These are phyloP conservation scores for Nasturtium officinale DNA, from an alignment of 345 rosid species.

Conservation along the genomic window DNA sequence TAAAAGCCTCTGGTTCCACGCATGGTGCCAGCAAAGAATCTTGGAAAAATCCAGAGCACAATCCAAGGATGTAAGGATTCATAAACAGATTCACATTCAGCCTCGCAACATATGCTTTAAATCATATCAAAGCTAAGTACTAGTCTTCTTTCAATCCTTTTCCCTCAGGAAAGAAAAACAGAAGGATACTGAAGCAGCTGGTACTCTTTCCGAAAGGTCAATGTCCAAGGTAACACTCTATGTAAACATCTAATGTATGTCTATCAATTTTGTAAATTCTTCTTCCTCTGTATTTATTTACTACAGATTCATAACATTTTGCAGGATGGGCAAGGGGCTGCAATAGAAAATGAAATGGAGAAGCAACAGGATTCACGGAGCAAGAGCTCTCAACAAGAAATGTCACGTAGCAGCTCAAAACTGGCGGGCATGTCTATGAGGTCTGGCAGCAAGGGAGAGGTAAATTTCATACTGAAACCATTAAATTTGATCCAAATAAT, in stretches of 20 bases:
- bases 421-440: slow-evolving; percentile 53
- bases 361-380: slow-evolving; percentile 49
- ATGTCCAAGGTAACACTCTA: slow-evolving; percentile 56
- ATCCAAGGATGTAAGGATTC: slow-evolving; percentile 50
- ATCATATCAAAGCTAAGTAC: slow-evolving; percentile 21
- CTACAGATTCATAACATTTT: neutral
- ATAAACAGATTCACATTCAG: slow-evolving; percentile 1
- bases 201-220: slow-evolving; percentile 48
- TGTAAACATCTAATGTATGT: slow-evolving; percentile 1
- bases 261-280: neutral
- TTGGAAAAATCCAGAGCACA: slow-evolving; percentile 38
- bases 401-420: slow-evolving; percentile 45
- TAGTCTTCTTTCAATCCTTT: slow-evolving; percentile 20
- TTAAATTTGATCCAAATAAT: neutral
- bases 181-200: slow-evolving; percentile 45
- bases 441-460: slow-evolving; percentile 70
- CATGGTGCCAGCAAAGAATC: slow-evolving; percentile 46
- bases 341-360: slow-evolving; percentile 45
- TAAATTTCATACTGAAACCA: slow-evolving; percentile 42
- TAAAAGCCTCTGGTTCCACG: slow-evolving; percentile 44
- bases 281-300: slow-evolving; percentile 8
- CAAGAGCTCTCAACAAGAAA: slow-evolving; percentile 50
- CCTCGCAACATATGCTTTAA: neutral
- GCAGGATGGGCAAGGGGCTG: slow-evolving; percentile 49
- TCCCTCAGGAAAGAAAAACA: slow-evolving; percentile 59